Conservation (phyloP, 2,329 filamentous ascomycete species). For the Epichloe amarillans region DNA sequence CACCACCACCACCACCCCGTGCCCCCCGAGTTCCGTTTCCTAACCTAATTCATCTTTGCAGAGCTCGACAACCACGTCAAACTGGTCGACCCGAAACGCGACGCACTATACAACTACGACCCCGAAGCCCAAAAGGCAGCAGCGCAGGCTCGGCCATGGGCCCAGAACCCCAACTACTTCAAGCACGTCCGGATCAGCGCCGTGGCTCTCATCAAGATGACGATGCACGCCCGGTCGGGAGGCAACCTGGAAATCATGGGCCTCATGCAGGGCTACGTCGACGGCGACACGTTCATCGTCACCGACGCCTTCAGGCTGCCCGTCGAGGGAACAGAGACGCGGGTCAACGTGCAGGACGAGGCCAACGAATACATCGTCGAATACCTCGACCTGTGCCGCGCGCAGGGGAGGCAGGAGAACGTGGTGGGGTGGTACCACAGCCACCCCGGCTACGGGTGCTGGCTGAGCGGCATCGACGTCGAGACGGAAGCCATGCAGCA, state of each 20-base stretch:
- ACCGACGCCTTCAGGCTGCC: constrained; percentile 89
- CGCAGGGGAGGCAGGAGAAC: constrained; percentile 73
- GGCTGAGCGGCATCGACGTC: constrained; percentile 94
- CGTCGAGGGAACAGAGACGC: constrained; percentile 95
- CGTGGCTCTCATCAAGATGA: constrained; percentile 93
- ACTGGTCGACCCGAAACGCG: constrained; percentile 73
- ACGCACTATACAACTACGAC: constrained; percentile 84
- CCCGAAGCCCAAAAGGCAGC: constrained; percentile 52
- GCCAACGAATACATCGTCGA: constrained; percentile 95
- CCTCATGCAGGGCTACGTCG: constrained; percentile 90
- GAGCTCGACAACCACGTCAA: constrained; percentile 80
- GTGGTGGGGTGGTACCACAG: constrained; percentile 97
- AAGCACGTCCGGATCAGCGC: constrained; percentile 87
- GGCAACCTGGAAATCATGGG: constrained; percentile 94
- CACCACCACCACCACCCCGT: neutral
- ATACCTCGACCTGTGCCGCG: constrained; percentile 64
- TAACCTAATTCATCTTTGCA: constrained; percentile 22
- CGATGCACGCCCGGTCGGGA: constrained; percentile 95
- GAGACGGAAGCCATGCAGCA: constrained; percentile 79
- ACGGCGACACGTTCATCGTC: constrained; percentile 73
- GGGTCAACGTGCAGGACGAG: constrained; percentile 90
- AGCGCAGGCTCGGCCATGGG: constrained; percentile 59
- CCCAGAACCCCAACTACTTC: constrained; percentile 70
- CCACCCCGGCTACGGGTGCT: constrained; percentile 95
- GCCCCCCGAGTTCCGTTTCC: neutral